These are phyloP conservation scores for Elsinoe arachidis DNA, from an alignment of 2,329 filamentous ascomycete genomes.

Conservation along the genomic window DNA sequence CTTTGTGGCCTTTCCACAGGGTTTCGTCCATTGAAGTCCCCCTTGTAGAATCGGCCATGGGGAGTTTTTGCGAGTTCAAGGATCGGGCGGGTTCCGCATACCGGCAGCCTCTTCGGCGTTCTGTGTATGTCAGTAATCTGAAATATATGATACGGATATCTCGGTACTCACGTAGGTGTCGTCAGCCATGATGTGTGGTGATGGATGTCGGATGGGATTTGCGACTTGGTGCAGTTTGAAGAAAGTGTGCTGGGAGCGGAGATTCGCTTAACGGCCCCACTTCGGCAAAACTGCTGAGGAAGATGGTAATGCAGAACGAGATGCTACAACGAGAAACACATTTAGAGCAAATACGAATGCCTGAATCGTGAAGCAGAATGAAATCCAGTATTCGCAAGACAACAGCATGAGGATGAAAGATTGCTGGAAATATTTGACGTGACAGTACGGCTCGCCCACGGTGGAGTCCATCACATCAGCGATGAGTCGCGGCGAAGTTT, in stretches of 20 bases:
- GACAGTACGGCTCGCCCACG: no score
- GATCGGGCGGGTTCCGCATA: constrained; percentile 35
- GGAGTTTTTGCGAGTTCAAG: constrained; percentile 12
- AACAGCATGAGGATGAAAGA: no score
- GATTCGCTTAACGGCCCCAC: constrained; percentile 12
- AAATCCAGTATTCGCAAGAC: no score
- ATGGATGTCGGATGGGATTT: constrained; percentile 31
- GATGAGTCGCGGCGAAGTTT: no score
- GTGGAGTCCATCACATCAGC: no score
- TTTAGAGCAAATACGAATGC: neutral
- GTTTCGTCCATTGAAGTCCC: constrained; percentile 28
- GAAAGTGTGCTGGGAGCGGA: constrained; percentile 11
- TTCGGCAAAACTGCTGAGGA: neutral
- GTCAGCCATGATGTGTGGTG: constrained; percentile 69
- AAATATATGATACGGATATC: constrained; percentile 29
- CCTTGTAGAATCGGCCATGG: constrained; percentile 19
- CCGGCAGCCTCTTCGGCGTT: constrained; percentile 93
- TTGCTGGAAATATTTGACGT: no score
- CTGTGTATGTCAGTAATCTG: constrained; percentile 40
- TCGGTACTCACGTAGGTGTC: constrained; percentile 67
- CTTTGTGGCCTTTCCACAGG: constrained; percentile 35
- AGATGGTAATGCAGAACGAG: neutral
- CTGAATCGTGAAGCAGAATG: no score
- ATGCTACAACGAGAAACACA: neutral
- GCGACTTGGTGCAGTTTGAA: constrained; percentile 1